Percentiles rank a stretch among this genome's conserved stretches.
phyloP scores from a whole-genome alignment of 495 filamentous ascomycete species.

The Aspergillus heteromorphus region DNA sequence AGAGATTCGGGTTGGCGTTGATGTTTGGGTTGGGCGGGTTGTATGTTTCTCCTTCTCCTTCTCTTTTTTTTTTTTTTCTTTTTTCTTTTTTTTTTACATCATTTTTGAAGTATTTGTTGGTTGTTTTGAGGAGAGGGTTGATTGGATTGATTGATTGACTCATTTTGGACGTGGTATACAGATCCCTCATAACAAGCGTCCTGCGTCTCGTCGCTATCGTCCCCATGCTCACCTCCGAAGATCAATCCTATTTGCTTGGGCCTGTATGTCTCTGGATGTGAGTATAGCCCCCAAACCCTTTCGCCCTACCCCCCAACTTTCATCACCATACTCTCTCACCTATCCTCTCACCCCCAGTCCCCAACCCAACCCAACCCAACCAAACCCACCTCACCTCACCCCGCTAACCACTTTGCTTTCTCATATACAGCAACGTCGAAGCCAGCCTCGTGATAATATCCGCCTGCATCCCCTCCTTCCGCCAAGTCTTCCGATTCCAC shows the following conservation, averaged over 20 bases:
- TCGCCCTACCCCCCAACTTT: too few species aligned
- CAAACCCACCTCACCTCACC: too few species aligned
- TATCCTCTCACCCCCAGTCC: too few species aligned
- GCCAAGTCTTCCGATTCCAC: background rate
- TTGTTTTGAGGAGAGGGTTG: background rate
- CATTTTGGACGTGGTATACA: background rate
- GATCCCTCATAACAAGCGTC: background rate
- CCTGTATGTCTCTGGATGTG: background rate
- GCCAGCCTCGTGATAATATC: background rate
- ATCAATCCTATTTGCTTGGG: background rate
- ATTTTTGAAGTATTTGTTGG: too few species aligned
- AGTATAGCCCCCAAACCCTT: too few species aligned
- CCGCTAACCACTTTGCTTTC: too few species aligned
- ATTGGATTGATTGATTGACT: background rate
- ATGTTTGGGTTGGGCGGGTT: background rate
- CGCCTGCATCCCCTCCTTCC: background rate
- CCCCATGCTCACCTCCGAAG: background rate
- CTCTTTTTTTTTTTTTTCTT: background rate
- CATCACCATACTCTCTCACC: too few species aligned
- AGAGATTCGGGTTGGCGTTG: background rate
- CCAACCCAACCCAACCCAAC: too few species aligned
- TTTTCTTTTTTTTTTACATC: background rate
- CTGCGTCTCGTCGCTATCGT: background rate
- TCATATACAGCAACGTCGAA: constrained; percentile 1
- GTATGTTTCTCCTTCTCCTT: background rate